Percentiles rank a stretch among this genome's conserved stretches.
Conservation (phyloP, 257 asterid genomes). For the Perilla frutescens region DNA sequence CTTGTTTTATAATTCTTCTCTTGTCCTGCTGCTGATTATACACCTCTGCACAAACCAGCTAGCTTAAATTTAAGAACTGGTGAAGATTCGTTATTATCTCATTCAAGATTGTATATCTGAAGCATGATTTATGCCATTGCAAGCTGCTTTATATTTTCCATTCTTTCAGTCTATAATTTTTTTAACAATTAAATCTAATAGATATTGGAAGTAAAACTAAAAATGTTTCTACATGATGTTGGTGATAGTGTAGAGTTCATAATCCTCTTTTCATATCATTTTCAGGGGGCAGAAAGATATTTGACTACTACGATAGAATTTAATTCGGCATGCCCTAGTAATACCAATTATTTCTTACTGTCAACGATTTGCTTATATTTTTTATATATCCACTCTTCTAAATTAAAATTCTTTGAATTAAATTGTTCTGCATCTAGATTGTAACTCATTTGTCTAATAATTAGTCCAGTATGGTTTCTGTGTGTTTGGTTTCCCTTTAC, state of each 20-base stretch:
- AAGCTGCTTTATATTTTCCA: too few species aligned
- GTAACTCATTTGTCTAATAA: not conserved
- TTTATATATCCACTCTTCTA: too few species aligned
- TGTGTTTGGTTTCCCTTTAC: not conserved
- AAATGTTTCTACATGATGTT: conserved; percentile 16
- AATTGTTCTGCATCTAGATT: not conserved
- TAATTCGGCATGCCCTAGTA: too few species aligned
- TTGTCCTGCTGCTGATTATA: not conserved
- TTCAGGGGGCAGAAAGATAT: too few species aligned
- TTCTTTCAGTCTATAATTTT: too few species aligned
- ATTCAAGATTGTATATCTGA: conserved; percentile 2
- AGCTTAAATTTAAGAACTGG: conserved; percentile 2
- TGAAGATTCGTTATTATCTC: conserved; percentile 12
- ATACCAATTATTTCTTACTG: too few species aligned
- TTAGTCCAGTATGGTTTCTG: not conserved
- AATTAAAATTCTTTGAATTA: conserved; percentile 7
- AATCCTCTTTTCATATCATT: not conserved
- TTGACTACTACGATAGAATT: too few species aligned
- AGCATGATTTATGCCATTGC: not conserved
- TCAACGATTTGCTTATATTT: too few species aligned
- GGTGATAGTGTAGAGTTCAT: conserved; percentile 1
- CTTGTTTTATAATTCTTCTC: conserved; percentile 20
- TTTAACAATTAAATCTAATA: too few species aligned
- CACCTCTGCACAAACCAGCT: not conserved
- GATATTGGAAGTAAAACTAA: conserved; percentile 17